These are phyloP conservation scores for Aspergillus nanangensis DNA, from an alignment of 495 filamentous ascomycete species.

Conservation along the genomic window DNA sequence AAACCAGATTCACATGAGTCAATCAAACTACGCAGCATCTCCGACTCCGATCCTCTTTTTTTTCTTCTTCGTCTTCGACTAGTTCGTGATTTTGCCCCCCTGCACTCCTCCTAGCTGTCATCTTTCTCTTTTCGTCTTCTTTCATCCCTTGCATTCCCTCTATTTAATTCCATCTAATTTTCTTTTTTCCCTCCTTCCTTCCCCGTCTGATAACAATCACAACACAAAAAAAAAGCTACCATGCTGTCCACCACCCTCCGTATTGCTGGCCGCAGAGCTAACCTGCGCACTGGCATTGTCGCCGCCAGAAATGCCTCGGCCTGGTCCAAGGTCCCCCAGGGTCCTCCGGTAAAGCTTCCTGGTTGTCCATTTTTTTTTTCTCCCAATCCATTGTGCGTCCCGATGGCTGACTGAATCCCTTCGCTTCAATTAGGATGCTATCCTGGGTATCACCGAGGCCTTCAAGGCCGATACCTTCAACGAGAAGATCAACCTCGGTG, in stretches of 20 bases:
- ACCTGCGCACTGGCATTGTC: constrained; percentile 40
- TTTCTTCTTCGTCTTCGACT: constrained; percentile 17
- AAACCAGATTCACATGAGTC: constrained; percentile 32
- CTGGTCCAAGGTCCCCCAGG: constrained; percentile 87
- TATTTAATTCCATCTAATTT: constrained; percentile 10
- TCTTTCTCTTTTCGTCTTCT: constrained; percentile 15
- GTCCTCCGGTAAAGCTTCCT: constrained; percentile 65
- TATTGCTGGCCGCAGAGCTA: constrained; percentile 50
- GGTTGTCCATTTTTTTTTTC: neutral
- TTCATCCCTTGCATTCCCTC: constrained; percentile 8
- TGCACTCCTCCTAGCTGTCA: constrained; percentile 8
- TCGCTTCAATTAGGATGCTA: constrained; percentile 53
- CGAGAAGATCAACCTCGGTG: constrained; percentile 96
- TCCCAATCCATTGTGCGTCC: neutral
- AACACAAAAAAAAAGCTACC: no score
- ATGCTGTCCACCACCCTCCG: constrained; percentile 58
- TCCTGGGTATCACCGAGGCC: constrained; percentile 96
- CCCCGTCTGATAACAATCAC: constrained; percentile 9
- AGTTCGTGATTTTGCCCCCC: constrained; percentile 11
- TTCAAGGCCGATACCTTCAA: constrained; percentile 93
- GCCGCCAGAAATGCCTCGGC: constrained; percentile 69
- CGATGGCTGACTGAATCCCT: constrained; percentile 25
- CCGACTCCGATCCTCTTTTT: constrained; percentile 19
- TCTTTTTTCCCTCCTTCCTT: constrained; percentile 8
- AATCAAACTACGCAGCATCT: constrained; percentile 32